Evolutionary conservation across 2,329 filamentous ascomycete genomes (phyloP), one percentile per base, ranked within the genome.

Genomic region (Phialemonium atrogriseum): DNA sequence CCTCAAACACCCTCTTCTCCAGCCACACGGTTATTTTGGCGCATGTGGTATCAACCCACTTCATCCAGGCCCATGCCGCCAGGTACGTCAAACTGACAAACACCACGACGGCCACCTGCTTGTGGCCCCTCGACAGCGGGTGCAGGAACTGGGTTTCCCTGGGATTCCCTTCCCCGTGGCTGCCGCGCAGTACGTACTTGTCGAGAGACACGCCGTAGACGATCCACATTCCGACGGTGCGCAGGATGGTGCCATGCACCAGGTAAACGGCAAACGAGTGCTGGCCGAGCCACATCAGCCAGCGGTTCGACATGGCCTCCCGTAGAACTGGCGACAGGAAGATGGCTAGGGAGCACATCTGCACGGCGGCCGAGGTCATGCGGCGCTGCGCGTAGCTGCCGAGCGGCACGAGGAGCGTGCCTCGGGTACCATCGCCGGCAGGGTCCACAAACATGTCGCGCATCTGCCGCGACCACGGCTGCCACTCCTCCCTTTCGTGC

Each of bases 241-340:
- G 64, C 27, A 73, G 48, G 11, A 73, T 56, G 0, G 67, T 70
- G 27, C 68, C 68, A 45, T 73, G 68, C 8, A 63, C 56, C 10
- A 73, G 60, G 43, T 73, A 73, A 5, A 73, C 67, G 15, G 68
- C 67, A 37, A 72, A 72, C 32, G 63, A 68, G 47, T 70, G 66
- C 37, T 62, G 59, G n/a, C 68, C 68, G 4, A 72, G 53, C 65
- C 65, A 72, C 36, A 70, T 62, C 21, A 72, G 62, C 3, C 66
- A 41, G 17, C 59, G 57, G 47, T 66, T 66, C 5, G 64, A 65
- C 15, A 73, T 60, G 13, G 68, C 54, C 16, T 56, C 55, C 41
- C 70, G 66, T 7, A 68, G 51, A 5, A 54, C 47, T 0, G 65
- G 64, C 2, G 66, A 68, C 11, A 72, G 48, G 50, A 61, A 68